Percentiles rank a stretch among this genome's conserved stretches.
Conservation (phyloP, 106 monocot species). For the Platanthera guangdongensis region DNA sequence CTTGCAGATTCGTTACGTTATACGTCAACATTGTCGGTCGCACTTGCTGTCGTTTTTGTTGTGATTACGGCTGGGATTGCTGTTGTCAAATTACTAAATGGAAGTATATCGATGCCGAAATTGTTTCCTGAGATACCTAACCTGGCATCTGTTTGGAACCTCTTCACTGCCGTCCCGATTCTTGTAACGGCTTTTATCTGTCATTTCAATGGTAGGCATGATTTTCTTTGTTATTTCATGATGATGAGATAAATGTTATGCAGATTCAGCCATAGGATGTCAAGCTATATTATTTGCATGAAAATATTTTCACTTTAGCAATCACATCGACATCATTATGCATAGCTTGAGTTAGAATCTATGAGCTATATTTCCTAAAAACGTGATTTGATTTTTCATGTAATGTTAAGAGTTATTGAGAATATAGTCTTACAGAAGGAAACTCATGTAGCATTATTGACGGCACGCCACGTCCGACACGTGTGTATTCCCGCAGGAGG, state of each 20-base stretch:
- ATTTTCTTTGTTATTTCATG: not conserved
- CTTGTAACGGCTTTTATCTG: constrained; percentile 69
- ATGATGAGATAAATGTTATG: not conserved
- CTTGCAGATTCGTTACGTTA: constrained; percentile 63
- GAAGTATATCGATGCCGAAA: constrained; percentile 46
- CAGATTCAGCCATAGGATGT: not conserved
- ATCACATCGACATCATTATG: not conserved
- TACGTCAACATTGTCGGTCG: constrained; percentile 70
- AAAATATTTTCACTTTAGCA: not conserved
- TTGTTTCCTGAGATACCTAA: constrained; percentile 41
- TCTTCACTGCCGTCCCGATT: constrained; percentile 65
- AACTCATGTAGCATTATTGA: too few relatives aligned
- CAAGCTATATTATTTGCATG: not conserved
- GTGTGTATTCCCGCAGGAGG: too few relatives aligned
- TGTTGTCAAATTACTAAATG: constrained; percentile 43
- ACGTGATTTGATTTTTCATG: too few relatives aligned
- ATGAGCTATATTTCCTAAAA: too few relatives aligned
- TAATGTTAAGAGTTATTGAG: too few relatives aligned
- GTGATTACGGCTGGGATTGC: constrained; percentile 61
- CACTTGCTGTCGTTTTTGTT: constrained; percentile 62
- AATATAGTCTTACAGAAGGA: too few relatives aligned
- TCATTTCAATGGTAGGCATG: constrained; percentile 56
- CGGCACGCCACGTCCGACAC: too few relatives aligned
- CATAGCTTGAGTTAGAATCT: not conserved
- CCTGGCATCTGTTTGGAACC: constrained; percentile 46